Evolutionary conservation across 2,329 filamentous ascomycete genomes (phyloP).

Genomic region (Cercospora sp.): DNA sequence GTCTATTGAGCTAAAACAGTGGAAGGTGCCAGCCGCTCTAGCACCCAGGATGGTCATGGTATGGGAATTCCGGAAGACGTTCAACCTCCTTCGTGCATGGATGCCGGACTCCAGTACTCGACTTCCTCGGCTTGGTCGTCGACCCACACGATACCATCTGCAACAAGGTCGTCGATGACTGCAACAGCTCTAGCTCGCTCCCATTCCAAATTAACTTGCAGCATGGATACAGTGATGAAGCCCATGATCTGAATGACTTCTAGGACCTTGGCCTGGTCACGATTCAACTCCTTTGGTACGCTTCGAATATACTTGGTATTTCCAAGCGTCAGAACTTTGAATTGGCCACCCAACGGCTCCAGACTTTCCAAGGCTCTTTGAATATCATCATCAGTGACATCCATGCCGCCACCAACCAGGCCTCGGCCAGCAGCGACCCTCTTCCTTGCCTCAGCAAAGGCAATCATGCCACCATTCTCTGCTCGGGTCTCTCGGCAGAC

Average conservation of each 20-base stretch:
- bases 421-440: constrained; percentile 70
- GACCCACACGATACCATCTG: constrained; percentile 90
- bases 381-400: constrained; percentile 89
- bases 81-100: constrained; percentile 53
- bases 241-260: constrained; percentile 89
- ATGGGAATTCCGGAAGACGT: not conserved
- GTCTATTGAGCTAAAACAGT: too few relatives aligned
- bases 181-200: constrained; percentile 80
- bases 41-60: not conserved
- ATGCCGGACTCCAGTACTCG: constrained; percentile 90
- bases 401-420: constrained; percentile 73
- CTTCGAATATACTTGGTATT: constrained; percentile 85
- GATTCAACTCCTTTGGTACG: constrained; percentile 92
- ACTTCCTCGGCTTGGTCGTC: constrained; percentile 82
- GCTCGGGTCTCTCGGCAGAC: constrained; percentile 80
- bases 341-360: constrained; percentile 82
- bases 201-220: constrained; percentile 85
- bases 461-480: constrained; percentile 91
- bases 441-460: constrained; percentile 76
- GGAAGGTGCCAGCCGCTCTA: not conserved
- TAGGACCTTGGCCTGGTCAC: constrained; percentile 86
- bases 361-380: constrained; percentile 84
- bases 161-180: constrained; percentile 84
- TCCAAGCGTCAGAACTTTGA: constrained; percentile 80
- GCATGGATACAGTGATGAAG: constrained; percentile 85